Evolutionary conservation across 1,139 yeast species (phyloP).

Genomic region (Debaryomyces coudertii): DNA sequence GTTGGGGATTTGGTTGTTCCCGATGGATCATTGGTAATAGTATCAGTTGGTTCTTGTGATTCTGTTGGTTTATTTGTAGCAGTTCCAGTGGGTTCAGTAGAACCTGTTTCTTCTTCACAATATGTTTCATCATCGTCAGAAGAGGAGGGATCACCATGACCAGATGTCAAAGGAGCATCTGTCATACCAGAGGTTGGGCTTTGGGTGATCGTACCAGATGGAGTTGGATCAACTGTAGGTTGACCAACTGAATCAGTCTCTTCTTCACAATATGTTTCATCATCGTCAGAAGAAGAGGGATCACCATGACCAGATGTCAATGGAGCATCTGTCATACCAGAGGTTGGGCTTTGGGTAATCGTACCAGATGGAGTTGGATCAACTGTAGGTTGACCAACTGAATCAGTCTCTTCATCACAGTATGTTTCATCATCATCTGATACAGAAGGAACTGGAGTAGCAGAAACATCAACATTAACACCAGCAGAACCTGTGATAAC

Average conservation of each 20-base stretch:
- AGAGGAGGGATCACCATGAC: too few species aligned
- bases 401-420: slow-evolving; percentile 10
- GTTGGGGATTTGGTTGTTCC: neutral
- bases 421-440: slow-evolving; percentile 10
- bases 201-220: neutral
- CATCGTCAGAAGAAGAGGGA: slow-evolving; percentile 1
- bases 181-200: neutral
- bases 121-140: neutral
- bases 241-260: slow-evolving; percentile 3
- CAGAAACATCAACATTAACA: too few species aligned
- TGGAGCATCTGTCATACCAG: neutral
- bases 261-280: slow-evolving; percentile 10
- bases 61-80: neutral
- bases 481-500: neutral
- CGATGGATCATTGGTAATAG: neutral
- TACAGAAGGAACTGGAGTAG: too few species aligned
- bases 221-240: neutral
- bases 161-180: neutral
- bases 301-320: too few species aligned
- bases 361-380: neutral
- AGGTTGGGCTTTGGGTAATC: neutral
- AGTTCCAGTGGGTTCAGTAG: neutral
- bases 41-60: neutral
- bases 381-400: neutral
- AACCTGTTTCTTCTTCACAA: neutral